Percentiles rank a stretch among this genome's conserved stretches.
Conservation (phyloP, 305 asterid species). For the Plantago lanceolata region DNA sequence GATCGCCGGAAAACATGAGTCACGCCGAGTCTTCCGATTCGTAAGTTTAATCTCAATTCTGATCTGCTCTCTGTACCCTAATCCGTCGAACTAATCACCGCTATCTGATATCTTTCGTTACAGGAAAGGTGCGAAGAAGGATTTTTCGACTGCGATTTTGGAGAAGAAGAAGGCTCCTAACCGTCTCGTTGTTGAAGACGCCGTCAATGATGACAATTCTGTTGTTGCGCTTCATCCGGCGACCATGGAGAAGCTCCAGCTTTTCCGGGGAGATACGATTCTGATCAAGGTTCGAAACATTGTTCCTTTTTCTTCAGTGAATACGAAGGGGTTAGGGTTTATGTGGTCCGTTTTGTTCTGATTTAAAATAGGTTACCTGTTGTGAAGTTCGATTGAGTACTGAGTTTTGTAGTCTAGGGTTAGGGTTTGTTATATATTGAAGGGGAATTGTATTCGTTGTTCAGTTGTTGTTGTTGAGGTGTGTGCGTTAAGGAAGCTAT, state of each 20-base stretch:
- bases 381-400: too few relatives aligned
- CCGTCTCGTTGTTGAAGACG: constrained; percentile 71
- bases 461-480: neutral
- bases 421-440: neutral
- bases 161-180: constrained; percentile 70
- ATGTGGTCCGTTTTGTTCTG: too few relatives aligned
- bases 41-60: constrained; percentile 34
- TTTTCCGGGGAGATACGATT: constrained; percentile 71
- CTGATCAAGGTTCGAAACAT: constrained; percentile 47
- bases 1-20: constrained; percentile 43
- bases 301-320: neutral
- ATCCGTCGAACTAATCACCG: neutral
- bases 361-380: too few relatives aligned
- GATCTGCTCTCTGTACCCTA: neutral
- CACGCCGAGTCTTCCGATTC: constrained; percentile 70
- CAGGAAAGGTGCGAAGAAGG: constrained; percentile 68
- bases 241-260: constrained; percentile 78
- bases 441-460: neutral
- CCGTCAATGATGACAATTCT: constrained; percentile 77
- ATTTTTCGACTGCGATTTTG: constrained; percentile 69
- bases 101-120: neutral
- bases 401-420: neutral
- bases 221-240: constrained; percentile 63
- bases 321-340: neutral
- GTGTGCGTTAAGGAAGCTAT: too few relatives aligned